Evolutionary conservation across 768 basidiomycete species (phyloP).

Genomic region (Pleurotus pulmonarius): DNA sequence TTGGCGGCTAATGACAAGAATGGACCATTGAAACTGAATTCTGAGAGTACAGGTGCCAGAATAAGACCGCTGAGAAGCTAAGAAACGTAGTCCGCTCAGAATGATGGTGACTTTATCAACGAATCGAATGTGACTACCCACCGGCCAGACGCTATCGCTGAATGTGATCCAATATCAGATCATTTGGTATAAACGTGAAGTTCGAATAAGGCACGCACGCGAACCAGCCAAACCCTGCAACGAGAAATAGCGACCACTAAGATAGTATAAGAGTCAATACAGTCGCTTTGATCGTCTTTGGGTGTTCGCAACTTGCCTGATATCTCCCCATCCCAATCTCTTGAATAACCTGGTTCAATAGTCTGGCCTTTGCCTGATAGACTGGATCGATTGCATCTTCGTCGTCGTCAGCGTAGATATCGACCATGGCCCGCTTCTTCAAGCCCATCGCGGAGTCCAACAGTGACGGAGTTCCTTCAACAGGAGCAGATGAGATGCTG

Average conservation of each 20-base stretch:
- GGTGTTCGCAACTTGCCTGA: slow-evolving; percentile 32
- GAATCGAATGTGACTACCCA: slow-evolving; percentile 25
- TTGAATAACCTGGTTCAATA: slow-evolving; percentile 58
- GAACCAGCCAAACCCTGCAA: slow-evolving; percentile 74
- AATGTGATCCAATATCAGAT: too few species aligned
- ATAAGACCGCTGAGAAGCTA: slow-evolving; percentile 67
- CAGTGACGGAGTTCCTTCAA: background rate
- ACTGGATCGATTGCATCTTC: slow-evolving; percentile 37
- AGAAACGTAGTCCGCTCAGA: too few species aligned
- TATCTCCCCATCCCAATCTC: slow-evolving; percentile 72
- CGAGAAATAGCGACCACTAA: slow-evolving; percentile 59
- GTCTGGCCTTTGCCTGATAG: slow-evolving; percentile 52
- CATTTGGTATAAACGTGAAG: background rate
- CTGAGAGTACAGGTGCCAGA: slow-evolving; percentile 55
- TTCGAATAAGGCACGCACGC: slow-evolving; percentile 41
- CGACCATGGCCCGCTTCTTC: background rate
- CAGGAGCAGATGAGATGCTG: background rate
- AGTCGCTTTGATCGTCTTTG: background rate
- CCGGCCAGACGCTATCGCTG: slow-evolving; percentile 73
- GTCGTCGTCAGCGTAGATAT: slow-evolving; percentile 1
- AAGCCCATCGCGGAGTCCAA: background rate
- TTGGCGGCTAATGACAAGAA: slow-evolving; percentile 69
- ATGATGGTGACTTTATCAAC: background rate
- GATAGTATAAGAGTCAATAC: background rate
- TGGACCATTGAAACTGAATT: slow-evolving; percentile 59